Evolutionary conservation across 768 basidiomycete genomes (phyloP).

Genomic region (Lactifluus hygrophoroides): DNA sequence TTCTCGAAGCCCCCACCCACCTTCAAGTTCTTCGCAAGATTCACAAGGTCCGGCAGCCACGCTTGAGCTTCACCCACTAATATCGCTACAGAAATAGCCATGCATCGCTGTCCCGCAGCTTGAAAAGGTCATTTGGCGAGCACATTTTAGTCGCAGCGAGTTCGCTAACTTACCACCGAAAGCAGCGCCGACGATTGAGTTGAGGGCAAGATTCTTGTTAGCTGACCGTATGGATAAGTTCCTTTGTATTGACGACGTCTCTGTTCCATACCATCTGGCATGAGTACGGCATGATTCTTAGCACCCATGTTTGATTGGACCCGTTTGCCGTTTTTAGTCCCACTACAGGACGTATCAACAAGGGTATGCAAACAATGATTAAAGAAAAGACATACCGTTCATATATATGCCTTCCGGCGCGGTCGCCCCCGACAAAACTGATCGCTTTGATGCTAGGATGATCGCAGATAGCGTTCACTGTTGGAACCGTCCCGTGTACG

Average conservation of each 20-base stretch:
- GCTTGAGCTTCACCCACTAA: conserved; percentile 71
- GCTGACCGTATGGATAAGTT: conserved; percentile 36
- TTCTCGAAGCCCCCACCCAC: conserved; percentile 89
- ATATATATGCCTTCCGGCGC: conserved; percentile 90
- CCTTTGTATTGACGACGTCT: neutral
- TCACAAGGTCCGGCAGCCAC: conserved; percentile 83
- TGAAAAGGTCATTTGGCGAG: conserved; percentile 19
- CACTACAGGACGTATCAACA: conserved; percentile 37
- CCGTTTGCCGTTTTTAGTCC: conserved; percentile 74
- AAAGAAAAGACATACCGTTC: conserved; percentile 44
- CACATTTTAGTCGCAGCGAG: conserved; percentile 16
- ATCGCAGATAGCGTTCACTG: conserved; percentile 92
- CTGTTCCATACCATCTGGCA: conserved; percentile 72
- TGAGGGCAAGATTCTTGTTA: conserved; percentile 86
- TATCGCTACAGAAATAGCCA: conserved; percentile 89
- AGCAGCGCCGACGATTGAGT: conserved; percentile 88
- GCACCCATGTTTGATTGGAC: conserved; percentile 78
- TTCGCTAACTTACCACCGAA: conserved; percentile 58
- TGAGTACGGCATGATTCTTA: conserved; percentile 89
- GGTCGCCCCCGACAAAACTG: conserved; percentile 92
- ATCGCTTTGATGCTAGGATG: conserved; percentile 88
- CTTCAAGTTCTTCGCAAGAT: conserved; percentile 69
- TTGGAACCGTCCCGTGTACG: conserved; percentile 82
- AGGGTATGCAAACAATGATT: neutral
- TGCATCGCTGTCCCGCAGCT: conserved; percentile 96